Evolutionary conservation across 306 rosid species (phyloP).

Genomic region (Datisca glomerata): DNA sequence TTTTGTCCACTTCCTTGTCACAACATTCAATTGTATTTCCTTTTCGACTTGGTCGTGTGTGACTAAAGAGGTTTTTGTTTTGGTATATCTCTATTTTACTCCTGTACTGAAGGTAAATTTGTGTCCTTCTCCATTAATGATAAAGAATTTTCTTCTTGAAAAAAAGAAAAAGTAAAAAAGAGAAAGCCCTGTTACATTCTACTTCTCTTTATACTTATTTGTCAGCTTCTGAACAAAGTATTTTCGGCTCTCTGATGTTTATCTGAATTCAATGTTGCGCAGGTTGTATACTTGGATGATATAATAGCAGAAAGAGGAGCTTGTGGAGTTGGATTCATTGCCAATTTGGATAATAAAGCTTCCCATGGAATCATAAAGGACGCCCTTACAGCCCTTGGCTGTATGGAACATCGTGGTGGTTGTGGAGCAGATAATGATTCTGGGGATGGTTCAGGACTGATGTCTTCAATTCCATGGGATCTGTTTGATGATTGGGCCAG

Average conservation of each 20-base stretch:
- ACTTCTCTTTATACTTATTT: neutral
- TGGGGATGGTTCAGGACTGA: conserved; percentile 94
- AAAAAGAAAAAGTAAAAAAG: too few species aligned
- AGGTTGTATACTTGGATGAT: conserved; percentile 82
- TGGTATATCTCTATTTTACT: neutral
- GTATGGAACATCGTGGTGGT: conserved; percentile 99
- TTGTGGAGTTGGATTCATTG: conserved; percentile 96
- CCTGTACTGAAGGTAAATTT: neutral
- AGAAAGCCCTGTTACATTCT: too few species aligned
- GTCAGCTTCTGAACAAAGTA: neutral
- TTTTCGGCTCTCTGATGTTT: conserved; percentile 6
- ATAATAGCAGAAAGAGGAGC: conserved; percentile 95
- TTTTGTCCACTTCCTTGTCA: too few species aligned
- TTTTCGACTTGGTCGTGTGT: too few species aligned
- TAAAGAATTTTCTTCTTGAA: neutral
- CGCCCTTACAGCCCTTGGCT: conserved; percentile 87
- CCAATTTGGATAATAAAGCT: conserved; percentile 76
- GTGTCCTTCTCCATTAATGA: neutral
- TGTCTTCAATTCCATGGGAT: conserved; percentile 93
- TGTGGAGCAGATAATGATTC: conserved; percentile 99
- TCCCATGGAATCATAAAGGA: conserved; percentile 69
- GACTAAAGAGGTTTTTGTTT: too few species aligned
- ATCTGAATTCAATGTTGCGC: conserved; percentile 21
- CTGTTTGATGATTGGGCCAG: conserved; percentile 75
- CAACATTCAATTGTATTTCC: too few species aligned